Conservation (phyloP, 2,329 filamentous ascomycete genomes). For the Pestalotiopsis sp. region DNA sequence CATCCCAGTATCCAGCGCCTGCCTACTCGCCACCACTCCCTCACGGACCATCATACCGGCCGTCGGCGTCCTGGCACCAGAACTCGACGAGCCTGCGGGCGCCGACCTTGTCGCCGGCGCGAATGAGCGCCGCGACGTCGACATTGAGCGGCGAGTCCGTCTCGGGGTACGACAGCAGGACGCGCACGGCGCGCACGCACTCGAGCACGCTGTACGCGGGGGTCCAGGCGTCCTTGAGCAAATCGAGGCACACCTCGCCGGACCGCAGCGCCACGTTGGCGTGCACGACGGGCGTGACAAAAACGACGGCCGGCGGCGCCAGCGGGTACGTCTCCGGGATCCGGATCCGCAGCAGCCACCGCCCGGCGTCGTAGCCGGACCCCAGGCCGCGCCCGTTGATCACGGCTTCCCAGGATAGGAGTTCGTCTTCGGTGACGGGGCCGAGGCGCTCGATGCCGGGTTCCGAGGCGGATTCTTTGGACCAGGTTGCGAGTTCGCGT, state of each 20-base stretch:
- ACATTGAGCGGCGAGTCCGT: slow-evolving; percentile 79
- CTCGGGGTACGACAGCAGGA: slow-evolving; percentile 70
- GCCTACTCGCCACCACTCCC: neutral
- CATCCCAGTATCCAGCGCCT: no score
- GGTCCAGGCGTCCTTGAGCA: slow-evolving; percentile 80
- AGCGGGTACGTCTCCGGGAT: slow-evolving; percentile 82
- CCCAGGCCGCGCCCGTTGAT: slow-evolving; percentile 61
- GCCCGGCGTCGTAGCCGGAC: slow-evolving; percentile 66
- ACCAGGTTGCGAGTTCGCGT: slow-evolving; percentile 60
- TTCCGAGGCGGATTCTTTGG: slow-evolving; percentile 50
- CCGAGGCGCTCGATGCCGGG: slow-evolving; percentile 62
- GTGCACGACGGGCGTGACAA: slow-evolving; percentile 84
- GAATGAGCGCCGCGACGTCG: slow-evolving; percentile 72
- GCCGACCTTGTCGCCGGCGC: slow-evolving; percentile 69
- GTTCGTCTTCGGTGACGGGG: slow-evolving; percentile 54
- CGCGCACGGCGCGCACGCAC: slow-evolving; percentile 72
- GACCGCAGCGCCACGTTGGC: slow-evolving; percentile 73
- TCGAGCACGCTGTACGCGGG: slow-evolving; percentile 82
- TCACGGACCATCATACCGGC: slow-evolving; percentile 48
- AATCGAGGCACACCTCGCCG: slow-evolving; percentile 92
- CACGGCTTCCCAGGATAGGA: slow-evolving; percentile 62
- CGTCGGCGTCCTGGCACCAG: slow-evolving; percentile 57
- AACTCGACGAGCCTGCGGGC: slow-evolving; percentile 73
- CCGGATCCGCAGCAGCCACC: slow-evolving; percentile 79
- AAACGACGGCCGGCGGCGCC: slow-evolving; percentile 75